A percentile compares a stretch with the other conserved stretches of the same genome.
Conservation (phyloP, 2,329 filamentous ascomycete species). For the Colletotrichum sublineola region DNA sequence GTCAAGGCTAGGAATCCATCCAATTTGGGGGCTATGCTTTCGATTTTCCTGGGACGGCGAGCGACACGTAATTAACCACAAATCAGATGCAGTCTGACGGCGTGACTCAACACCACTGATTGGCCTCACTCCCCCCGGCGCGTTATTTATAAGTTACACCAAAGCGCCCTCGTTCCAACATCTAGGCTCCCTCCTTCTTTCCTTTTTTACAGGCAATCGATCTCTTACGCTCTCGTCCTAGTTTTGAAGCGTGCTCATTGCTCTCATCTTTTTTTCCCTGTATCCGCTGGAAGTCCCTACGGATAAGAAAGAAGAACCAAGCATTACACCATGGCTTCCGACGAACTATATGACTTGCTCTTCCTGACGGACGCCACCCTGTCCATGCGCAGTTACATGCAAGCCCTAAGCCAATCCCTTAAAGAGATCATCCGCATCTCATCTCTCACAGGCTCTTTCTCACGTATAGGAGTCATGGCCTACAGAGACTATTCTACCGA, state of each 20-base stretch:
- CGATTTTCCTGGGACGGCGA: background rate
- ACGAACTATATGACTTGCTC: slow-evolving; percentile 57
- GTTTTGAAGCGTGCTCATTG: background rate
- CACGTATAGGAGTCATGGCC: slow-evolving; percentile 62
- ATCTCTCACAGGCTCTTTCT: slow-evolving; percentile 62
- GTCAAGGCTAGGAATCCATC: background rate
- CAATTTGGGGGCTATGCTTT: background rate
- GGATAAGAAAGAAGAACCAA: background rate
- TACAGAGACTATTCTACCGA: slow-evolving; percentile 62
- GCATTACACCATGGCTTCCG: slow-evolving; percentile 4
- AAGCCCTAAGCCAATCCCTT: slow-evolving; percentile 59
- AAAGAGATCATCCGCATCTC: slow-evolving; percentile 65
- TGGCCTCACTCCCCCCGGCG: background rate
- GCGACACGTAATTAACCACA: background rate
- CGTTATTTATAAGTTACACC: background rate
- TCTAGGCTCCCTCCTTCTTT: background rate
- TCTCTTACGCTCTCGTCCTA: background rate
- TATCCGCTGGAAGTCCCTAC: background rate
- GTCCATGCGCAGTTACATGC: slow-evolving; percentile 60
- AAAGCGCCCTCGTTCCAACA: background rate
- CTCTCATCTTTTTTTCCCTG: background rate
- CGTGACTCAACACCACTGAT: slow-evolving; percentile 13
- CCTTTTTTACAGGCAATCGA: background rate
- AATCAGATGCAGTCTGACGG: background rate
- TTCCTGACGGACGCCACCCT: slow-evolving; percentile 61